Base-by-base conservation (phyloP, 2,329 filamentous ascomycete genomes). In the Ophiostoma sp. region DNA sequence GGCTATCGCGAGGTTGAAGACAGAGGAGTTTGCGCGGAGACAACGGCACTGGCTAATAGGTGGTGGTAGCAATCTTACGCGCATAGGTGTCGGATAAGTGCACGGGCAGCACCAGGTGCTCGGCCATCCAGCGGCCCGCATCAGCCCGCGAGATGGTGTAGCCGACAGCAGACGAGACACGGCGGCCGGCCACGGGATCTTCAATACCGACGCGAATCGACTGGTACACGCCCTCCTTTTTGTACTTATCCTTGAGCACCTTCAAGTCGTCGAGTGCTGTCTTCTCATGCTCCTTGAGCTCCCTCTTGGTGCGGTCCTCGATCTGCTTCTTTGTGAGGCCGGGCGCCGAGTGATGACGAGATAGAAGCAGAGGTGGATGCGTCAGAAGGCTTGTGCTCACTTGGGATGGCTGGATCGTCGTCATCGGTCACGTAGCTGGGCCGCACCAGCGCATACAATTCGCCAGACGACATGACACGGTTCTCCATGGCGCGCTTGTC, bases 401-500 rank as follows among this genome's bases (percentile, higher is more conserved):
- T 11, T 27, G 18, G 5, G 12, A 9, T 4, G n/a, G 12, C 49
- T 9, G 18, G n/a, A 27, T 55, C 49, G 4, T 8, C n/a, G 1
- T 27, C 49, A 11, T 55, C 49, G n/a, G 14, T 9, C 8, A 55
- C n/a, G 2, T 27, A 7, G 6, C 49, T 55, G 18, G 49, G 49
- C 9, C 49, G 49, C 18, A 55, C 49, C 11, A 55, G 49, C 9
- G 49, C 27, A 9, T 36, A 55, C 49, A 55, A n/a, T 18, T 55
- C 49, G 14, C 18, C 18, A 12, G 49, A 55, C 27, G n/a, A 8
- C 3, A 75, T 65, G n/a, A 81, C 68, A 4, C 74, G 18, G 5
- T 75, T 72, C 74, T 83, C 81, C 80, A 83, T 81, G 27, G 72
- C 75, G 67, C 73, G 75, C 76, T 83, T 83, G 70, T 83, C 81